A percentile compares a stretch with the other conserved stretches of the same genome.
These are phyloP conservation scores for Puya raimondii DNA, from an alignment of 176 grass and related monocot species.

Conservation along the genomic window DNA sequence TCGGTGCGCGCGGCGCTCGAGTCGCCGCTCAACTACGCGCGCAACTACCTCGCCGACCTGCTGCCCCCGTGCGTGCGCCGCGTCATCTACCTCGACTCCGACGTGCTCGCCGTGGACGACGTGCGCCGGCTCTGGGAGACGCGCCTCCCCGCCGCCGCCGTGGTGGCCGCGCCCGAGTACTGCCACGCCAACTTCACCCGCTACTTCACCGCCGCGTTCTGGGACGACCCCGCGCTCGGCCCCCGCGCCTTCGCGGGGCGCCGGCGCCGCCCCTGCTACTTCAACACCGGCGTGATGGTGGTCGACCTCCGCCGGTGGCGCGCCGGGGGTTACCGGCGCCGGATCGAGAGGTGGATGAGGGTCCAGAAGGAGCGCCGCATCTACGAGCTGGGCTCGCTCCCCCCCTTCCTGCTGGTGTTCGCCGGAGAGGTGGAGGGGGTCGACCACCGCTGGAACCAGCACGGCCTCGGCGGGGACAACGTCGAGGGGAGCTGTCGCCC, in stretches of 20 bases:
- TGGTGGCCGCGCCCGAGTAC: constrained; percentile 88
- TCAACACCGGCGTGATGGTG: constrained; percentile 97
- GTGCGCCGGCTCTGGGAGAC: constrained; percentile 62
- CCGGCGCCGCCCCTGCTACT: constrained; percentile 66
- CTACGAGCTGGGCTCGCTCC: constrained; percentile 69
- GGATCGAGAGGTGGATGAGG: constrained; percentile 69
- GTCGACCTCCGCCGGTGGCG: constrained; percentile 63
- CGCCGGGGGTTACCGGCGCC: constrained; percentile 10
- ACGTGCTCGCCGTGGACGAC: constrained; percentile 72
- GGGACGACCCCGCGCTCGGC: constrained; percentile 49
- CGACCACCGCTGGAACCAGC: constrained; percentile 71
- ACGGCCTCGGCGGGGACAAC: constrained; percentile 73
- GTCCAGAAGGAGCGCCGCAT: constrained; percentile 58
- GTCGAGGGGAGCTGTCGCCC: constrained; percentile 53
- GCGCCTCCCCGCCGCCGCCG: constrained; percentile 54
- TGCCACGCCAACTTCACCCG: constrained; percentile 93
- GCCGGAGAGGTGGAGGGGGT: constrained; percentile 70
- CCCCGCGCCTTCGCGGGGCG: constrained; percentile 38
- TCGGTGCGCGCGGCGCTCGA: constrained; percentile 25
- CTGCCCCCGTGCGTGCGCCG: constrained; percentile 67
- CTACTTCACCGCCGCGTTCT: constrained; percentile 81
- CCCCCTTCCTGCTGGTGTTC: constrained; percentile 62
- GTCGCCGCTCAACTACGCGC: constrained; percentile 69
- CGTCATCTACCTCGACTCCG: constrained; percentile 90
- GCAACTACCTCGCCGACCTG: constrained; percentile 74